phyloP scores from a whole-genome alignment of 768 basidiomycete genomes.

The Coprinellus aureogranulatus region DNA sequence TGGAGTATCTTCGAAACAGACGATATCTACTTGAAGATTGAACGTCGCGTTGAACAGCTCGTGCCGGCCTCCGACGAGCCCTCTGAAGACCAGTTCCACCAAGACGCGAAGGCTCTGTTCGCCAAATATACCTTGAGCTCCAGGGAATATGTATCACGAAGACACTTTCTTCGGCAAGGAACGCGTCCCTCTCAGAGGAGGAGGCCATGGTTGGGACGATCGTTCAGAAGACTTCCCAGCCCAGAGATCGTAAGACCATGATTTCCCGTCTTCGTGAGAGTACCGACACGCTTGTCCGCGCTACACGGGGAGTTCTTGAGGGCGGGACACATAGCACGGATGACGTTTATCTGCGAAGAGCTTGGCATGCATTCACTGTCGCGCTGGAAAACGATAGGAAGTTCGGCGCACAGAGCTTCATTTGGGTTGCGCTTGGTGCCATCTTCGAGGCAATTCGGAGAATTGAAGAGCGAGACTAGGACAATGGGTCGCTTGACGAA shows the following conservation, averaged over 20 bases:
- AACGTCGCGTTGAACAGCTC: conserved; percentile 29
- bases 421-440: conserved; percentile 56
- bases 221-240: conserved; percentile 60
- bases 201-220: conserved; percentile 69
- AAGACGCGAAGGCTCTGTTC: conserved; percentile 33
- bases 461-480: conserved; percentile 41
- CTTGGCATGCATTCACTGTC: conserved; percentile 58
- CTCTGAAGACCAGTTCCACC: conserved; percentile 17
- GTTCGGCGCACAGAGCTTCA: conserved; percentile 63
- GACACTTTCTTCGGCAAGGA: conserved; percentile 42
- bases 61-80: conserved; percentile 23
- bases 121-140: conserved; percentile 45
- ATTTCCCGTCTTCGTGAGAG: conserved; percentile 57
- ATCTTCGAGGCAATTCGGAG: conserved; percentile 54
- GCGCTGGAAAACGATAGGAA: conserved; percentile 29
- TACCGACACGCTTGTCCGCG: conserved; percentile 49
- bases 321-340: conserved; percentile 43
- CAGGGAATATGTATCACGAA: conserved; percentile 45
- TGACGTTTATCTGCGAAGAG: conserved; percentile 41
- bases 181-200: conserved; percentile 52
- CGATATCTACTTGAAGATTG: conserved; percentile 10
- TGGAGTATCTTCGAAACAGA: background rate
- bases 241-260: conserved; percentile 48
- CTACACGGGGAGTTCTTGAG: conserved; percentile 45
- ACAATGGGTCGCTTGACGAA: too few species aligned